Evolutionary conservation across 1,139 yeast genomes (phyloP).

Genomic region (Neolecta irregularis): DNA sequence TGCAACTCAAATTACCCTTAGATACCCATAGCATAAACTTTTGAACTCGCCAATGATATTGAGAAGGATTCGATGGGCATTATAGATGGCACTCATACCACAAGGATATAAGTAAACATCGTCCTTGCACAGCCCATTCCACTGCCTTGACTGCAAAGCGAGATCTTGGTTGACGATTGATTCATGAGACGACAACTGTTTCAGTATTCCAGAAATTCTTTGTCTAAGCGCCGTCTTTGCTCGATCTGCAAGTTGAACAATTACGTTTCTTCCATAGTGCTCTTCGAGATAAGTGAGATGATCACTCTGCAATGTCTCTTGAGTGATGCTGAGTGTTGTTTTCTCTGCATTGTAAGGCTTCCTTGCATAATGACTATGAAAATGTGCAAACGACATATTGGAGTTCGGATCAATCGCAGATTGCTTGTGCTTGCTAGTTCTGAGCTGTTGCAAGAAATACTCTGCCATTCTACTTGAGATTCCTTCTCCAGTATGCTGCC

Average conservation of each 20-base stretch:
- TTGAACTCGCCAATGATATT: conserved; percentile 16
- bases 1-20: background rate
- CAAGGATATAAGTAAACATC: conserved; percentile 77
- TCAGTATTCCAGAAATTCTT: conserved; percentile 58
- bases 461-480: conserved; percentile 81
- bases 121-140: conserved; percentile 31
- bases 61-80: conserved; percentile 52
- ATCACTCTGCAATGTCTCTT: conserved; percentile 29
- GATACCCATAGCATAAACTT: conserved; percentile 69
- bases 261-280: conserved; percentile 77
- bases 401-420: conserved; percentile 12
- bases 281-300: conserved; percentile 65
- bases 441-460: conserved; percentile 52
- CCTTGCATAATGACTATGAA: conserved; percentile 9
- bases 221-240: conserved; percentile 62
- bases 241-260: conserved; percentile 53
- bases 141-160: conserved; percentile 16
- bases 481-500: conserved; percentile 97
- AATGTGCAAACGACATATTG: conserved; percentile 5
- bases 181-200: conserved; percentile 23
- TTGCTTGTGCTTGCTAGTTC: conserved; percentile 24
- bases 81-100: conserved; percentile 86
- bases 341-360: conserved; percentile 6
- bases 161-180: conserved; percentile 16
- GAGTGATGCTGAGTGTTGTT: conserved; percentile 10